phyloP scores from a whole-genome alignment of 208 protist genomes.

The Vickermania ingenoplastis region DNA sequence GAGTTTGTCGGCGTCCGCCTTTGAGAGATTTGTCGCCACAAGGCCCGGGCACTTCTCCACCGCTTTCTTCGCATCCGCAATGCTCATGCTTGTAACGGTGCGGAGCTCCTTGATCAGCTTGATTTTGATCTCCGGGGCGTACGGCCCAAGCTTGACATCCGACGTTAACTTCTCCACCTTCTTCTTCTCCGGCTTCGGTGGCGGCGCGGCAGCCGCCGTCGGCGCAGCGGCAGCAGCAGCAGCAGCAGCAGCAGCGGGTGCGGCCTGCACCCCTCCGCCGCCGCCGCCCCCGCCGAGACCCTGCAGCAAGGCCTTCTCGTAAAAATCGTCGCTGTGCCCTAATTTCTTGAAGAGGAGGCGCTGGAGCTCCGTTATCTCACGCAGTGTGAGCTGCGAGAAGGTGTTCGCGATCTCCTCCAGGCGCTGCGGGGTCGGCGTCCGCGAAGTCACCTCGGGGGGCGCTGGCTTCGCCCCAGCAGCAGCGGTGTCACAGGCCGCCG shows the following conservation, averaged over 20 bases:
- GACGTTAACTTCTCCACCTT: constrained; percentile 85
- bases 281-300: constrained; percentile 76
- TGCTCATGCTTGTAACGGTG: constrained; percentile 73
- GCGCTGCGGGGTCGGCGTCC: constrained; percentile 13
- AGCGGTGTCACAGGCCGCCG: too few relatives aligned
- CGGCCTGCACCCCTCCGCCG: constrained; percentile 25
- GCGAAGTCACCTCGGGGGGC: neutral
- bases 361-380: constrained; percentile 80
- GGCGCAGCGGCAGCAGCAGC: constrained; percentile 20
- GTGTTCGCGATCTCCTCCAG: constrained; percentile 60
- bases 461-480: constrained; percentile 9
- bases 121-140: constrained; percentile 76
- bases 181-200: constrained; percentile 77
- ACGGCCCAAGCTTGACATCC: constrained; percentile 86
- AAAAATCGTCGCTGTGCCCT: constrained; percentile 84
- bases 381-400: constrained; percentile 83
- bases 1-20: constrained; percentile 85
- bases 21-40: constrained; percentile 79
- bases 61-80: constrained; percentile 82
- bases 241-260: constrained; percentile 17
- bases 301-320: constrained; percentile 81
- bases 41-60: constrained; percentile 86
- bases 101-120: constrained; percentile 90
- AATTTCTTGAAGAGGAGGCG: constrained; percentile 87
- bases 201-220: constrained; percentile 23